These are phyloP conservation scores for Mycosphaerelloides madeirae DNA, from an alignment of 2,329 filamentous ascomycete genomes.

Conservation along the genomic window DNA sequence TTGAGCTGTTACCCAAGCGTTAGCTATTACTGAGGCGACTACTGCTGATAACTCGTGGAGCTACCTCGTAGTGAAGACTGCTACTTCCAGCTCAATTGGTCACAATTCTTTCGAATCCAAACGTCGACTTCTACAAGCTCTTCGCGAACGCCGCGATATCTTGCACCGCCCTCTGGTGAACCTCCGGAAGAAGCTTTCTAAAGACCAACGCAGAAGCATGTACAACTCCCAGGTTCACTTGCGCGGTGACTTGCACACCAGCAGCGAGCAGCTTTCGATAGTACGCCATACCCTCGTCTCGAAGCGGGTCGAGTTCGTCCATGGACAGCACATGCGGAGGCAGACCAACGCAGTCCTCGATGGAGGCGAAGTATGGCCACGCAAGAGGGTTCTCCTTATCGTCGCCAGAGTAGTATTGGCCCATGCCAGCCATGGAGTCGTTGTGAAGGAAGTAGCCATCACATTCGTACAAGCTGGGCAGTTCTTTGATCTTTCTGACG, in stretches of 20 bases:
- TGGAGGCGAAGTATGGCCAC: conserved; percentile 29
- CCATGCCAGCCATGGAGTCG: conserved; percentile 15
- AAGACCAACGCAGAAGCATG: conserved; percentile 25
- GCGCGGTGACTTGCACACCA: conserved; percentile 23
- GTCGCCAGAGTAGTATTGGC: conserved; percentile 22
- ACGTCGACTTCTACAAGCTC: conserved; percentile 11
- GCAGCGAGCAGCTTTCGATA: conserved; percentile 24
- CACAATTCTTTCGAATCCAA: too few relatives aligned
- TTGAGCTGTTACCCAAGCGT: too few relatives aligned
- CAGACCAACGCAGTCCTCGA: conserved; percentile 27
- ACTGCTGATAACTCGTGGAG: too few relatives aligned
- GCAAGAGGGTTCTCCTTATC: conserved; percentile 24
- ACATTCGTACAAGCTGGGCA: conserved; percentile 27
- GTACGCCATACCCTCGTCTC: conserved; percentile 30
- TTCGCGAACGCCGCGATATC: conserved; percentile 26
- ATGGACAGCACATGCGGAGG: conserved; percentile 27
- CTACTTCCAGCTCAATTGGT: too few relatives aligned
- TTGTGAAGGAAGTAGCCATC: conserved; percentile 25
- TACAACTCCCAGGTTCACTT: conserved; percentile 25
- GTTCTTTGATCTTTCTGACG: conserved; percentile 20
- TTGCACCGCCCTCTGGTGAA: conserved; percentile 19
- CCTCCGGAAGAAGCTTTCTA: conserved; percentile 23
- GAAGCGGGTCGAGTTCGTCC: conserved; percentile 30
- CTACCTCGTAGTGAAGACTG: too few relatives aligned
- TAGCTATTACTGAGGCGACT: too few relatives aligned